A percentile compares a stretch with the other conserved stretches of the same genome.
Evolutionary conservation across 78 protist genomes (phyloP).

Genomic region (Corallochytrium limacisporum): DNA sequence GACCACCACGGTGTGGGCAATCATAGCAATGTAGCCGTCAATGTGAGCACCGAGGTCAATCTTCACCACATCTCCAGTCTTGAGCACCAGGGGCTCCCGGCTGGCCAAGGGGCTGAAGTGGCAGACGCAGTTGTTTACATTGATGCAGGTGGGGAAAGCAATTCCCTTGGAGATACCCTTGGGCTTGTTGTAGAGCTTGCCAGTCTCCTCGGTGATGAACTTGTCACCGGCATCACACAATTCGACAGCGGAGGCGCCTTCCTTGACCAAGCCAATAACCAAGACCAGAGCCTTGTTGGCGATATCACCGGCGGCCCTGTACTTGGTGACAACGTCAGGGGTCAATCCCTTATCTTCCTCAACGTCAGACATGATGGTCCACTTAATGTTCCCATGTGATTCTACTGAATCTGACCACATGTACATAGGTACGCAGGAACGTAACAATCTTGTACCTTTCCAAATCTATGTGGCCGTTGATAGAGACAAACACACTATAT

Average conservation of each 20-base stretch:
- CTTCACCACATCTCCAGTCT: conserved; percentile 84
- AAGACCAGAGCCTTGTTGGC: neutral
- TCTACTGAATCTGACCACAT: too few relatives aligned
- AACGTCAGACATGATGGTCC: too few relatives aligned
- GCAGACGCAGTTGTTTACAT: conserved; percentile 80
- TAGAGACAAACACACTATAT: too few relatives aligned
- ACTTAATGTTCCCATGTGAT: too few relatives aligned
- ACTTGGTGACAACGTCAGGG: conserved; percentile 17
- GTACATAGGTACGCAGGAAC: too few relatives aligned
- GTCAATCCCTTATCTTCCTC: too few relatives aligned
- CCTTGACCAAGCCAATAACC: neutral
- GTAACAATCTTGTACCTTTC: too few relatives aligned
- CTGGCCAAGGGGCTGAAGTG: conserved; percentile 79
- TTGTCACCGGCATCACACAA: neutral
- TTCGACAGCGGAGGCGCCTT: neutral
- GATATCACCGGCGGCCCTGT: conserved; percentile 4
- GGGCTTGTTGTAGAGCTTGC: conserved; percentile 1
- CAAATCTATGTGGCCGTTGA: too few relatives aligned
- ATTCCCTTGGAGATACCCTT: conserved; percentile 44
- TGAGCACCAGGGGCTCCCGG: conserved; percentile 31
- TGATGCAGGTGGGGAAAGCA: conserved; percentile 91
- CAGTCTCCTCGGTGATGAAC: neutral
- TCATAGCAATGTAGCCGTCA: conserved; percentile 78
- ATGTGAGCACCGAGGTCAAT: conserved; percentile 90
- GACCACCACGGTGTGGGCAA: conserved; percentile 73